Evolutionary conservation across 495 filamentous ascomycete species (phyloP), one percentile per base, ranked within the genome.

Genomic region (Penicillium dipodomyicola): DNA sequence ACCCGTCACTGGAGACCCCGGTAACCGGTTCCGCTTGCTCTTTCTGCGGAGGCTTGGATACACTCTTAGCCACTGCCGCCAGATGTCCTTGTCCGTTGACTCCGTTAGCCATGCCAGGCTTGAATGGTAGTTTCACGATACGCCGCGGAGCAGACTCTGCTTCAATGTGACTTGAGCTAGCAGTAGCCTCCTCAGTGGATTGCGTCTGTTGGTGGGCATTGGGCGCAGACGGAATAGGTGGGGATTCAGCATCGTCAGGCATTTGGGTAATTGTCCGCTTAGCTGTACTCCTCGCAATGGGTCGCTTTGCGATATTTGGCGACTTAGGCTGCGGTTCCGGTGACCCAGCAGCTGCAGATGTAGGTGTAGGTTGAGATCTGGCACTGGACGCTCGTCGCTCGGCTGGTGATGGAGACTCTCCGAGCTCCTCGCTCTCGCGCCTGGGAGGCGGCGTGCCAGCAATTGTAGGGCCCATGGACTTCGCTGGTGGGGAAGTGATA

Each of bases 341-440:
- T 3, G 22, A 8, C 4, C 9, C 11, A 5, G 37, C 25, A 30
- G 14, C 19, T n/a, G 14, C 17, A 22, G 56, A 47, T 4, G 3
- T 19, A 29, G 56, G 30, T 8, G 55, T 46, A 49, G 40, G 33
- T 9, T 37, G 27, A 7, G 56, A 52, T 14, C 39, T 22, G 1
- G 42, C 9, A 4, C 17, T 17, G 37, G 39, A 44, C 11, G 20
- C 4, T 20, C 35, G 39, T 37, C 29, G 55, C 9, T 57, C 14
- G 9, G 48, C 17, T 4, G 55, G 61, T 8, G 46, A 53, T 3
- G 64, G 67, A 8, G 62, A 69, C 19, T 59, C 64, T 25, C 68
- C 68, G 11, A 71, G 57, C 49, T 71, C 68, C 49, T 69, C 62
- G 19, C 68, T 71, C 20, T 43, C 61, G 42, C 62, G 62, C 44